These are phyloP conservation scores for Carex kokanica DNA, from an alignment of 176 grass and related monocot species.

Conservation along the genomic window DNA sequence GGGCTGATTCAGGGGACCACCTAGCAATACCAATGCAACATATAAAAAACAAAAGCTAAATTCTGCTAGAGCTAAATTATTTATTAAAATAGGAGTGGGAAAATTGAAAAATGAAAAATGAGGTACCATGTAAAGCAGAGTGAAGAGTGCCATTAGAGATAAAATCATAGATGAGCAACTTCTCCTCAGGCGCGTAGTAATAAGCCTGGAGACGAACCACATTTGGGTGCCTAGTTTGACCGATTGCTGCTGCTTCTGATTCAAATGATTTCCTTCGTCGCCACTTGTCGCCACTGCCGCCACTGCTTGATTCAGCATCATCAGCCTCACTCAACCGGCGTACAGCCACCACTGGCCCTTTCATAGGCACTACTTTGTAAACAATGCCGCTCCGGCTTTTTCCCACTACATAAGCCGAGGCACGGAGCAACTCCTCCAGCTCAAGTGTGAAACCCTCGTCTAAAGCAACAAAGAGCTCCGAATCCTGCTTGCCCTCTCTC, in stretches of 20 bases:
- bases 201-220: slow-evolving; percentile 83
- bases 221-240: slow-evolving; percentile 69
- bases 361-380: slow-evolving; percentile 67
- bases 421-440: slow-evolving; percentile 92
- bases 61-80: background rate
- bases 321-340: slow-evolving; percentile 87
- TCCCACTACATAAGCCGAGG: slow-evolving; percentile 80
- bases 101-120: background rate
- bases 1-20: slow-evolving; percentile 50
- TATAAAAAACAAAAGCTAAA: background rate
- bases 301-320: slow-evolving; percentile 34
- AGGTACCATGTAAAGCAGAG: slow-evolving; percentile 77
- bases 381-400: slow-evolving; percentile 92
- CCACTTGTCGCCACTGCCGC: slow-evolving; percentile 37
- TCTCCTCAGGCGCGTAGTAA: slow-evolving; percentile 97
- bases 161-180: slow-evolving; percentile 96
- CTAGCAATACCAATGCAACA: slow-evolving; percentile 24
- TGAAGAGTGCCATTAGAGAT: slow-evolving; percentile 84
- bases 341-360: slow-evolving; percentile 54
- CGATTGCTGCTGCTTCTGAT: slow-evolving; percentile 64
- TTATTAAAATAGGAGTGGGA: background rate
- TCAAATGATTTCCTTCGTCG: slow-evolving; percentile 77
- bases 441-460: slow-evolving; percentile 86
- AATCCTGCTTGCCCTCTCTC: slow-evolving; percentile 52
- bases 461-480: slow-evolving; percentile 76